Percentiles rank a stretch among this genome's conserved stretches.
Evolutionary conservation across 441 rosid genomes (phyloP).

Genomic region (Bocquillonia castaneifolia): DNA sequence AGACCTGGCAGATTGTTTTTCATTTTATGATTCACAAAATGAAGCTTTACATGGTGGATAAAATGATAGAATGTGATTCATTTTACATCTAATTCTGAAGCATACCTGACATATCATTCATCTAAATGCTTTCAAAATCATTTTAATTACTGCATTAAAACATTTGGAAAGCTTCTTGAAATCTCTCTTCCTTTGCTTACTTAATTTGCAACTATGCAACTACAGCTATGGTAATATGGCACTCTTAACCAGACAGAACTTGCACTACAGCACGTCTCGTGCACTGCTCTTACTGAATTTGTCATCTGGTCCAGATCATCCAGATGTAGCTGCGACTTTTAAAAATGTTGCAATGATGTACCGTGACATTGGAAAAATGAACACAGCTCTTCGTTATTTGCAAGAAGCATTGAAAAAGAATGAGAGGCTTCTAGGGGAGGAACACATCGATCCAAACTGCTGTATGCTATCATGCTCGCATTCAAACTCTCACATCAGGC

Average conservation of each 20-base stretch:
- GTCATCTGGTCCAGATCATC: slow-evolving; percentile 97
- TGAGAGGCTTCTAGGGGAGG: slow-evolving; percentile 91
- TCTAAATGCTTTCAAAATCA: slow-evolving; percentile 4
- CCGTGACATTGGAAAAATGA: slow-evolving; percentile 97
- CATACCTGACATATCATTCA: too few species aligned
- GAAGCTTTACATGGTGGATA: too few species aligned
- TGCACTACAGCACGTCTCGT: slow-evolving; percentile 88
- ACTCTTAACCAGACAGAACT: slow-evolving; percentile 90
- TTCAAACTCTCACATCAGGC: slow-evolving; percentile 98
- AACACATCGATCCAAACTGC: slow-evolving; percentile 99
- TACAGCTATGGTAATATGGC: slow-evolving; percentile 99
- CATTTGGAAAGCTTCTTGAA: background rate
- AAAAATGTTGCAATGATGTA: slow-evolving; percentile 99
- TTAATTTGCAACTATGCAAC: slow-evolving; percentile 19
- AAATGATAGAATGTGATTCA: too few species aligned
- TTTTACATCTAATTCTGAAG: too few species aligned
- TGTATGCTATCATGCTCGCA: slow-evolving; percentile 98
- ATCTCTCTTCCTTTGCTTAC: slow-evolving; percentile 5
- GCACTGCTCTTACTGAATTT: slow-evolving; percentile 86
- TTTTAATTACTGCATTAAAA: background rate
- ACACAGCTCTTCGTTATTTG: slow-evolving; percentile 94
- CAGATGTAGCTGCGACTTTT: slow-evolving; percentile 98
- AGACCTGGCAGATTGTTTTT: too few species aligned
- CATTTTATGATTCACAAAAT: too few species aligned
- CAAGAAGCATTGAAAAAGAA: slow-evolving; percentile 98